phyloP scores from a whole-genome alignment of 1,284 basidiomycete genomes.

The Bondarzewia mesenterica region DNA sequence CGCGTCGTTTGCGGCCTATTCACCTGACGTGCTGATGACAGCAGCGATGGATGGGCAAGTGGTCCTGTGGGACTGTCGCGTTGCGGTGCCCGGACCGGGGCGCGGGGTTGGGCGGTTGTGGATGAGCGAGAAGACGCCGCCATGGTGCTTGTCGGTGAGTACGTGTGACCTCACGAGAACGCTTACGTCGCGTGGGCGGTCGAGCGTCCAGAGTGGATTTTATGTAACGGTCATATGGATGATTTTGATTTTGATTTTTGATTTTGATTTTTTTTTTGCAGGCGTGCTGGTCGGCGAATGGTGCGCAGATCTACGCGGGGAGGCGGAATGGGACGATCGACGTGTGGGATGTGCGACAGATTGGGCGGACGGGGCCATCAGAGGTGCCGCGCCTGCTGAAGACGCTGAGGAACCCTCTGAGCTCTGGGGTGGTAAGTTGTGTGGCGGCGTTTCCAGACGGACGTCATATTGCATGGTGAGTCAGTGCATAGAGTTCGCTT shows the following conservation, averaged over 20 bases:
- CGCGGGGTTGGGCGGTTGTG: constrained; percentile 76
- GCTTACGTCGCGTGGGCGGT: not conserved
- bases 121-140: constrained; percentile 86
- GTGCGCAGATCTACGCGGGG: constrained; percentile 85
- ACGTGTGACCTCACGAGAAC: constrained; percentile 19
- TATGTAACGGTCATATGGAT: not conserved
- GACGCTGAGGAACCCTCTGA: constrained; percentile 78
- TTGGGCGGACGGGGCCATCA: constrained; percentile 48
- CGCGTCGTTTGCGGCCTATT: constrained; percentile 56
- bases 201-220: not conserved
- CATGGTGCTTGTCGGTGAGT: constrained; percentile 94
- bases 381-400: constrained; percentile 70
- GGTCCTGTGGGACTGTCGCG: constrained; percentile 84
- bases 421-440: constrained; percentile 89
- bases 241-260: not conserved
- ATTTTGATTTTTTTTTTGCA: constrained; percentile 22
- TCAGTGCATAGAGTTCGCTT: no score
- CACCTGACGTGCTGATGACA: constrained; percentile 82
- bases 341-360: constrained; percentile 86
- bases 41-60: constrained; percentile 91
- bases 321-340: constrained; percentile 88
- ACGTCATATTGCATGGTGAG: constrained; percentile 83
- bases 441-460: constrained; percentile 88
- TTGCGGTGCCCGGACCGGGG: constrained; percentile 39
- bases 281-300: constrained; percentile 93